Base-by-base conservation (phyloP, 2,329 filamentous ascomycete species). In the Rhinocladiella mackenziei region DNA sequence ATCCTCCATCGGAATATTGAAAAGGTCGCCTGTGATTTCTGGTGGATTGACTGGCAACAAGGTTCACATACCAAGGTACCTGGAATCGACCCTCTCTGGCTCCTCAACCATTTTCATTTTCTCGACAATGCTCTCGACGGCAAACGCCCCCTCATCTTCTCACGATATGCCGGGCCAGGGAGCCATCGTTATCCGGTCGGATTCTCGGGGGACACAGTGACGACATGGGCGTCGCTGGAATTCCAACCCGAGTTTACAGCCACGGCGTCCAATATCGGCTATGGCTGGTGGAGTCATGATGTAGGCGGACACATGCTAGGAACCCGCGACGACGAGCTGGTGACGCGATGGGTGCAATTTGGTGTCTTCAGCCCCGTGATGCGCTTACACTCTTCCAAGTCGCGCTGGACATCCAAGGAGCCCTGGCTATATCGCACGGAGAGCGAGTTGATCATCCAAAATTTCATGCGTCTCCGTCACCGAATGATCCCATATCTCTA, bases 11-110 rank as follows among this genome's bases (percentile, higher is more conserved):
- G 72, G 9, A 63, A 68, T 10, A 65, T 81, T 19, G 78, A 83
- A 49, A 65, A 72, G 1, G 64, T 76, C 6, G 78, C 75, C 1
- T 68, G 73, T 15, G 78, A 83, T 55, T 81, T 83, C 44, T 81
- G 78, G 77, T 83, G 80, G 80, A 70, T 82, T 19, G 80, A 83
- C 58, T 83, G 79, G 79, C 80, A 83, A 59, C 80, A 83, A 58
- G 80, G 80, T 1, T 62, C 66, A 2, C 65, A 69, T 43, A 77
- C 77, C 1, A 68, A 69, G 23, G 68, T 81, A 4, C 72, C 70
- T 0, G 77, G 77, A 1, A 64, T 83, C 2, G 80, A 83, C 58
- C 80, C 80, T 0, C 64, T 83, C 0, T 83, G 80, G 79, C 62
- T 81, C 17, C 67, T 83, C 14, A 83, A 83, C 54, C 80, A 83